Base-by-base conservation (phyloP, 2,329 filamentous ascomycete genomes). In the Onygenales sp. region DNA sequence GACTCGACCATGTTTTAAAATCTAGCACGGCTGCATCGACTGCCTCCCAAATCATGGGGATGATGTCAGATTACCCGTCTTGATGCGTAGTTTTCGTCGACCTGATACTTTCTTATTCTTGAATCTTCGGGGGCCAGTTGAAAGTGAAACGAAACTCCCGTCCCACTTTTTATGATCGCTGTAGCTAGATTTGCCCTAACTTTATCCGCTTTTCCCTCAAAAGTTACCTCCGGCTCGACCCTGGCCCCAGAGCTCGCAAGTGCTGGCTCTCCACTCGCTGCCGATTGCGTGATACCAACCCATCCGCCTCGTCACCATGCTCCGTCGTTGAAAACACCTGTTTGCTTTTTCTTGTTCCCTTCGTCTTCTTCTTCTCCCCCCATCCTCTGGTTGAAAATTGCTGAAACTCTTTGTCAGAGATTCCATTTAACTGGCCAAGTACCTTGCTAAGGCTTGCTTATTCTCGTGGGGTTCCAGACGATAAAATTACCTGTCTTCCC, bases 211-310 rank as follows among this genome's bases (percentile, higher is more conserved):
- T n/a, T n/a, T 21, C 32, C 33, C 37, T 37, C 33, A n/a, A 39
- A 49, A 37, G 21, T 27, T 27, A 37, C 9, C 3, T 14, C 21
- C 8, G 6, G 6, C 6, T 13, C 42, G 17, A 27, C 34, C 46
- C 46, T 39, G 14, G 46, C 37, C 21, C 10, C 5, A 21, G 46
- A 39, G 46, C 46, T 39, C 39, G 46, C 33, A 21, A 49, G 27
- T 43, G 32, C 14, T 17, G 40, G 13, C 49, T 45, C 49, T 45
- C 40, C 49, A 51, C 49, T 21, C 11, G 40, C 40, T 45, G 49
- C 31, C 49, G 49, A 52, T 52, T 52, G 49, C 49, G 49, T 52
- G 49, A 52, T 52, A 42, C 40, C 17, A 8, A 1, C 5, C 42
- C 17, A 36, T 14, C n/a, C 3, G 49, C 47, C 40, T 39, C 31